Percentiles rank a stretch among this genome's conserved stretches.
Evolutionary conservation across 257 asterid genomes (phyloP).

Genomic region (Nicotiana undulata): DNA sequence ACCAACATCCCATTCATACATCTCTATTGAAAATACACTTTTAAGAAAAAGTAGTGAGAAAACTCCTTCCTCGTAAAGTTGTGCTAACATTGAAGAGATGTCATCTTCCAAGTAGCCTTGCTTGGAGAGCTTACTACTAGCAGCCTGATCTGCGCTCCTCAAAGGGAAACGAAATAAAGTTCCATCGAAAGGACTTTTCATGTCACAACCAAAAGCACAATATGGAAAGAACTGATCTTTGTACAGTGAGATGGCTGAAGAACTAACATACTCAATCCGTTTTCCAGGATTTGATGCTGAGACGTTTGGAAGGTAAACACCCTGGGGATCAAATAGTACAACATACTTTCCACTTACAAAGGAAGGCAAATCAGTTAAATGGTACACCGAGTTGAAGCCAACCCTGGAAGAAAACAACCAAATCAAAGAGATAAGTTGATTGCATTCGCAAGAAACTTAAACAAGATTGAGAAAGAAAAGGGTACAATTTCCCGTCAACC

Average conservation of each 20-base stretch:
- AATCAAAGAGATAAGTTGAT: constrained; percentile 4
- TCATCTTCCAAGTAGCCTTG: constrained; percentile 87
- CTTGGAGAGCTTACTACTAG: constrained; percentile 82
- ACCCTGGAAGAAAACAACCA: constrained; percentile 52
- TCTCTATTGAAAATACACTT: constrained; percentile 63
- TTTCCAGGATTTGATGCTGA: constrained; percentile 92
- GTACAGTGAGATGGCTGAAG: constrained; percentile 76
- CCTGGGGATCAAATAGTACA: constrained; percentile 95
- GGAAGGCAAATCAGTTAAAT: constrained; percentile 91
- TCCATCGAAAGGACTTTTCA: constrained; percentile 78
- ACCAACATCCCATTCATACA: constrained; percentile 83
- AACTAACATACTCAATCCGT: constrained; percentile 79
- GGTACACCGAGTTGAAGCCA: constrained; percentile 99
- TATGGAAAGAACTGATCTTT: constrained; percentile 86
- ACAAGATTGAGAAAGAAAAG: neutral
- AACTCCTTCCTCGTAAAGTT: constrained; percentile 83
- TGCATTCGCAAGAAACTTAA: neutral
- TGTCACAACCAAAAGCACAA: constrained; percentile 94
- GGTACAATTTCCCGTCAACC: neutral
- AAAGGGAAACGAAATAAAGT: constrained; percentile 96
- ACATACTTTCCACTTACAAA: constrained; percentile 91
- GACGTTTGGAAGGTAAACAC: constrained; percentile 81
- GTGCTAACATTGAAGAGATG: constrained; percentile 68
- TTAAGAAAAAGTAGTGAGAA: constrained; percentile 81
- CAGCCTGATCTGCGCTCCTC: constrained; percentile 86